Conservation (phyloP, 2,329 filamentous ascomycete genomes). For the Pseudonectria buxi region DNA sequence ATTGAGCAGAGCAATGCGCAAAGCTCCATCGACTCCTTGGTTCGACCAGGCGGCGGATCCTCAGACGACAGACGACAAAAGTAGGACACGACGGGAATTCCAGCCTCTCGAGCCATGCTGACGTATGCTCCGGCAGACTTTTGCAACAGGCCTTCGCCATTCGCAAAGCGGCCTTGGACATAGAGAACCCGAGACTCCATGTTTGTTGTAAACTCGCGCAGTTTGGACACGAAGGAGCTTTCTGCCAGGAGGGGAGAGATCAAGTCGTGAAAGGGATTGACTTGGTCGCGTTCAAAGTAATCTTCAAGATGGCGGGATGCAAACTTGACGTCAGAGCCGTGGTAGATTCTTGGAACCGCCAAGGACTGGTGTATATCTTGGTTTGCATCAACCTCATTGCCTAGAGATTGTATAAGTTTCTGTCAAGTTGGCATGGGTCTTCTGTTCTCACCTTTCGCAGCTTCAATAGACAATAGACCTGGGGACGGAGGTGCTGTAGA, state of each 20-base stretch:
- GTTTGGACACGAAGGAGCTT: slow-evolving; percentile 4
- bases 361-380: not conserved
- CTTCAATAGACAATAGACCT: not conserved
- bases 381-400: too few species aligned
- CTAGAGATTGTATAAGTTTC: too few species aligned
- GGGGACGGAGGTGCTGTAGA: not conserved
- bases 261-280: not conserved
- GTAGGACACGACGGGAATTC: slow-evolving; percentile 8
- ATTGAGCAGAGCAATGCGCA: slow-evolving; percentile 6
- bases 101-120: slow-evolving; percentile 1
- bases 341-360: not conserved
- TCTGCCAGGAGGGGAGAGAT: slow-evolving; percentile 2
- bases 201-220: slow-evolving; percentile 4
- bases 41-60: slow-evolving; percentile 4
- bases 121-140: slow-evolving; percentile 3
- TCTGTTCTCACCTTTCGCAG: not conserved
- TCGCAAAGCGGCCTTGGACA: slow-evolving; percentile 2
- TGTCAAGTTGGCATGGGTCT: too few species aligned
- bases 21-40: slow-evolving; percentile 8
- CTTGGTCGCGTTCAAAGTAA: slow-evolving; percentile 7
- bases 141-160: not conserved
- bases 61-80: slow-evolving; percentile 6
- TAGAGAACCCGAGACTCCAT: slow-evolving; percentile 9
- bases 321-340: slow-evolving; percentile 3
- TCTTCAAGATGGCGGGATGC: slow-evolving; percentile 7